Evolutionary conservation across 2,329 filamentous ascomycete genomes (phyloP), one percentile per base, ranked within the genome.

Genomic region (Cytospora paraplurivora): DNA sequence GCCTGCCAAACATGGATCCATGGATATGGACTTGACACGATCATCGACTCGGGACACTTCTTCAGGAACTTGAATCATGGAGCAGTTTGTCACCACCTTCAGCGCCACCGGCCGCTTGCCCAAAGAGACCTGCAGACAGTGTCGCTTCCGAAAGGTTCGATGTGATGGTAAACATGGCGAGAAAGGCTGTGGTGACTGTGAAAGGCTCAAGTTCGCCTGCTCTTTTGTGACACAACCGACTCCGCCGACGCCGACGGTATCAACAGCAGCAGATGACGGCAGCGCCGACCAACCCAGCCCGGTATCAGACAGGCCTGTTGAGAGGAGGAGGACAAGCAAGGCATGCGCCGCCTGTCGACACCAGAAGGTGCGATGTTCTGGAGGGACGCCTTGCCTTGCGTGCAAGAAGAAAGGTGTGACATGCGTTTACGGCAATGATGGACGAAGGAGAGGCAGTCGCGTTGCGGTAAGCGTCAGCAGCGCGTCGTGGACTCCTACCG

Each of bases 91-190:
- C 12, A 61, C 64, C 21, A 66, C 64, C 3, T 64, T 66, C 55
- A 66, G 64, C 62, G 64, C 64, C 21, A 58, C 64, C 15, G 64
- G 64, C 19, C 64, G 59, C 7, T 57, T 56, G 34, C 57, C 64
- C 37, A 66, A 66, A 52, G 64, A 66, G 12, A 66, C 64, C 7
- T 66, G 64, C 56, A 64, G 54, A 54, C 65, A 66, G 12, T 66
- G 65, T 52, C 44, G 65, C 4, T 64, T 64, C 8, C 62, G 64
- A 44, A 66, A 66, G 15, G 64, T 66, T 1, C 59, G 62, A 15
- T 66, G 64, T 12, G 64, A 66, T 38, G 64, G 64, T 1, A 35
- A 37, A 3, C 62, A 32, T 13, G 61, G 57, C 51, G 62, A 63
- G 0, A 64, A 64, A 32, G 64, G 62, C 15, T 64, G 64, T 17